These are phyloP conservation scores for Solanum neorickii DNA, from an alignment of 257 asterid genomes.

Conservation along the genomic window DNA sequence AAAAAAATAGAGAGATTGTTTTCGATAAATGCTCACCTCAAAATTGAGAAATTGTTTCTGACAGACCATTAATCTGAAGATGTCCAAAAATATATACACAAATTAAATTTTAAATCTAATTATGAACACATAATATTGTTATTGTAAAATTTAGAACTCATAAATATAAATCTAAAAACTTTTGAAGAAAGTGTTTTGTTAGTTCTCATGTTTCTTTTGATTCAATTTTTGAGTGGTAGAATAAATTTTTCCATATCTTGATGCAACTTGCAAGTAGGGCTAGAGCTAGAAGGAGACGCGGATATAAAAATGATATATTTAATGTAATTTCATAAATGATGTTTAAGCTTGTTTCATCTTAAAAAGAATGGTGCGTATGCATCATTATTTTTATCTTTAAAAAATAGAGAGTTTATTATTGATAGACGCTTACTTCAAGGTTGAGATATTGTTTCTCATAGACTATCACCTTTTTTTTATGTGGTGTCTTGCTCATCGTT, in stretches of 20 bases:
- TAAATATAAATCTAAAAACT: too few relatives aligned
- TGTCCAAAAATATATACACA: neutral
- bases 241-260: neutral
- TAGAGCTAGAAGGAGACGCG: neutral
- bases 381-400: neutral
- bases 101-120: neutral
- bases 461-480: neutral
- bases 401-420: neutral
- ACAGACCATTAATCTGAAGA: neutral
- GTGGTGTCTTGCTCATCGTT: neutral
- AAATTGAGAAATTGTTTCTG: neutral
- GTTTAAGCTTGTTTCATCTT: neutral
- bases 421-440: rapidly evolving
- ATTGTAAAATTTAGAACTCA: too few relatives aligned
- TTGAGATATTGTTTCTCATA: neutral
- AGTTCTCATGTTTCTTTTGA: neutral
- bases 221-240: neutral
- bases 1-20: neutral
- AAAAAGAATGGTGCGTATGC: neutral
- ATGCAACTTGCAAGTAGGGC: neutral
- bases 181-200: too few relatives aligned
- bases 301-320: neutral
- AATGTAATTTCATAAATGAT: neutral
- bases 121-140: neutral
- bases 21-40: rapidly evolving